phyloP scores from a whole-genome alignment of 805 yeast genomes.

The Nakazawaea wickerhamii region DNA sequence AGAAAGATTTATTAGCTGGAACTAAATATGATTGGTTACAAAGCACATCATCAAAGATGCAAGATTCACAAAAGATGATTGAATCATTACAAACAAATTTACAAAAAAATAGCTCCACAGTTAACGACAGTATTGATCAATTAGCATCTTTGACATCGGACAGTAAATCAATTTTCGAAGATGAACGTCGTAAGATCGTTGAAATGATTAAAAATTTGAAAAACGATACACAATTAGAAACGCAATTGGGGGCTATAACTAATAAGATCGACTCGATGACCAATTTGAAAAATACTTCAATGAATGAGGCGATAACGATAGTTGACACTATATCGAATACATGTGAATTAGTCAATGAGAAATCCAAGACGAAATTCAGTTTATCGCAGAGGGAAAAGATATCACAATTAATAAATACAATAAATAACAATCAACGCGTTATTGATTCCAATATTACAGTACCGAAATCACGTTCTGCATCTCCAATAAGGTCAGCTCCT shows the following conservation, averaged over 20 bases:
- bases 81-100: slow-evolving; percentile 11
- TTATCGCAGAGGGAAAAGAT: slow-evolving; percentile 4
- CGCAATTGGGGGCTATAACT: neutral
- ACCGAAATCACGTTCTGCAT: slow-evolving; percentile 4
- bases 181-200: slow-evolving; percentile 2
- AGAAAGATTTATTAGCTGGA: slow-evolving; percentile 8
- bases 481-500: slow-evolving; percentile 4
- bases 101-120: slow-evolving; percentile 11
- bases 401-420: slow-evolving; percentile 1
- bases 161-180: slow-evolving; percentile 5
- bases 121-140: slow-evolving; percentile 14
- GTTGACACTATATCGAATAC: neutral
- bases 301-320: neutral
- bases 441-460: neutral
- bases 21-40: slow-evolving; percentile 7
- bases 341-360: neutral
- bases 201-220: neutral
- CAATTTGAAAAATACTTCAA: neutral
- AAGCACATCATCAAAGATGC: neutral
- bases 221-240: neutral
- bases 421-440: slow-evolving; percentile 4
- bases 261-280: neutral
- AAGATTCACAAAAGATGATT: neutral
- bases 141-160: slow-evolving; percentile 15
- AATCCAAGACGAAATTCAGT: neutral